Conservation (phyloP, 495 filamentous ascomycete species). For the Penicillium subrubescens region DNA sequence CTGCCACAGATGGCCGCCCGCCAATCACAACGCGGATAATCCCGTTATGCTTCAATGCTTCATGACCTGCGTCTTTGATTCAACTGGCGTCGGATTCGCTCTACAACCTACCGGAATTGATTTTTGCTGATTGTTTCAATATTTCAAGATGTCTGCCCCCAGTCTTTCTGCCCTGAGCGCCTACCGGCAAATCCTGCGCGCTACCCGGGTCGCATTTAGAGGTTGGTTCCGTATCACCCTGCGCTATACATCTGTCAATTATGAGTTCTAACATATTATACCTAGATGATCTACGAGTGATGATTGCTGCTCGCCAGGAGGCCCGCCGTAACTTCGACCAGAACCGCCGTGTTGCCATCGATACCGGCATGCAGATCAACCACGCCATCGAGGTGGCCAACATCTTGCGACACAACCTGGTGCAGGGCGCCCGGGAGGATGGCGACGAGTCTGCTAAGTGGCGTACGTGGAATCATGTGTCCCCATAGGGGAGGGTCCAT, state of each 20-base stretch:
- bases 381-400: conserved; percentile 83
- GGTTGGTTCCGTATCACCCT: conserved; percentile 50
- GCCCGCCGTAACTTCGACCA: conserved; percentile 72
- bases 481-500: neutral
- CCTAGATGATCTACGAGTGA: conserved; percentile 66
- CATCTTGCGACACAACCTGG: conserved; percentile 80
- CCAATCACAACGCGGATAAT: conserved; percentile 39
- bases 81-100: neutral
- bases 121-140: neutral
- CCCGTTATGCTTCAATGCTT: conserved; percentile 20
- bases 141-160: conserved; percentile 24
- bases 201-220: conserved; percentile 79
- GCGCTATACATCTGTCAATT: neutral
- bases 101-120: neutral
- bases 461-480: conserved; percentile 52
- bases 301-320: conserved; percentile 67
- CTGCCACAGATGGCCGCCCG: conserved; percentile 33
- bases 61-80: neutral
- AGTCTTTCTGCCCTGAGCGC: conserved; percentile 67
- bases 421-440: conserved; percentile 70
- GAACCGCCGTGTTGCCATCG: conserved; percentile 58
- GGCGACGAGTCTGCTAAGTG: conserved; percentile 60
- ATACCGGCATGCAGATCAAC: conserved; percentile 58
- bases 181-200: conserved; percentile 82
- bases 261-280: conserved; percentile 1